phyloP scores from a whole-genome alignment of 2,329 filamentous ascomycete genomes.

The Cladosporium sp. region DNA sequence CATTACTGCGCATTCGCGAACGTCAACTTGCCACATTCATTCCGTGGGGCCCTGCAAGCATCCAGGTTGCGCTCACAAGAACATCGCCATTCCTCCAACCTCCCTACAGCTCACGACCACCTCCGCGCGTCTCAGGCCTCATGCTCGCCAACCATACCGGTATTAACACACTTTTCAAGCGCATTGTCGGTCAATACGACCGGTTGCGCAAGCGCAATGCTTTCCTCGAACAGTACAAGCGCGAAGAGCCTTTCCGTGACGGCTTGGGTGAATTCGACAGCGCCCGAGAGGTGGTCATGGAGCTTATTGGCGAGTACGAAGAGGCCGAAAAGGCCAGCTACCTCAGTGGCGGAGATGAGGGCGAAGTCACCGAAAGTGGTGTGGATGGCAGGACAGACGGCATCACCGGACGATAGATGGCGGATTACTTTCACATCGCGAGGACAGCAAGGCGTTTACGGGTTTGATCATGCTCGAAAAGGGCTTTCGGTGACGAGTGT shows the following conservation, averaged over 20 bases:
- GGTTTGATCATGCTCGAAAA: background rate
- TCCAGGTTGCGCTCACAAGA: constrained; percentile 95
- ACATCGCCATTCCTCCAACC: constrained; percentile 94
- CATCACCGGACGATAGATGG: constrained; percentile 42
- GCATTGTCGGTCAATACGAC: constrained; percentile 89
- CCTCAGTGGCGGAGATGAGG: constrained; percentile 55
- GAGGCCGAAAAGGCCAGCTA: constrained; percentile 91
- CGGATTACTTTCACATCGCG: background rate
- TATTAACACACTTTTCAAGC: constrained; percentile 94
- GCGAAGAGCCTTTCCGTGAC: constrained; percentile 88
- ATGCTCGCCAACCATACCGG: constrained; percentile 99
- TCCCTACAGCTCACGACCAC: constrained; percentile 89
- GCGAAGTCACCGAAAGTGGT: constrained; percentile 31
- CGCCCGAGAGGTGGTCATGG: constrained; percentile 84
- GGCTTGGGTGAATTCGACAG: constrained; percentile 95
- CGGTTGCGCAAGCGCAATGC: constrained; percentile 94
- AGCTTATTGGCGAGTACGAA: constrained; percentile 92
- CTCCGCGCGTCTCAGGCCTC: constrained; percentile 82
- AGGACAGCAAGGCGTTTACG: constrained; percentile 3
- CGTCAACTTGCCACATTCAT: constrained; percentile 93
- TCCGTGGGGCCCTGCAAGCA: constrained; percentile 95
- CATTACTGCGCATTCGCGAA: constrained; percentile 90
- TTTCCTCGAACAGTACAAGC: constrained; percentile 95
- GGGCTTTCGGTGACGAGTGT: background rate
- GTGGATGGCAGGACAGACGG: constrained; percentile 43